Conservation (phyloP, 352 stramenopile species). For the Phytophthora pluvialis region DNA sequence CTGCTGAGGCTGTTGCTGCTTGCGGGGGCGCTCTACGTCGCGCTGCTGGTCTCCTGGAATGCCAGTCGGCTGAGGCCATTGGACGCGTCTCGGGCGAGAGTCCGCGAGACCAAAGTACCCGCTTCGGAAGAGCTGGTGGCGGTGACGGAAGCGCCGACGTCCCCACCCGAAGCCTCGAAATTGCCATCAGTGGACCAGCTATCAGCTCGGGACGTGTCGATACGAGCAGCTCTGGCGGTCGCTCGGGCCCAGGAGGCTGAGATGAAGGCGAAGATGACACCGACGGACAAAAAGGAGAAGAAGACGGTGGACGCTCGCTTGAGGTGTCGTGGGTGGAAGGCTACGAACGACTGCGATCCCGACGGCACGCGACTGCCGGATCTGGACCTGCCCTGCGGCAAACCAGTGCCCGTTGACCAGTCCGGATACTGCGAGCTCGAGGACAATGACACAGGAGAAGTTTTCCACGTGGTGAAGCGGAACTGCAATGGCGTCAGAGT, state of each 20-base stretch:
- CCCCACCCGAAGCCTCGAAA: background rate
- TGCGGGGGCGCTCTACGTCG: slow-evolving; percentile 11
- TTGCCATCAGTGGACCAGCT: background rate
- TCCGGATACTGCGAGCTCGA: slow-evolving; percentile 57
- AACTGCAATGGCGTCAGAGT: slow-evolving; percentile 54
- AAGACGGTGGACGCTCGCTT: slow-evolving; percentile 26
- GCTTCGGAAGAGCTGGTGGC: background rate
- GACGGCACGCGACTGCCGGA: slow-evolving; percentile 19
- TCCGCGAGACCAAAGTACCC: background rate
- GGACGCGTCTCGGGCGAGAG: background rate
- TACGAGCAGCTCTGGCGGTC: slow-evolving; percentile 24
- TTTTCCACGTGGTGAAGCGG: slow-evolving; percentile 45
- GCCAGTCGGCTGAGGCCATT: slow-evolving; percentile 7
- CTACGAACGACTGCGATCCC: slow-evolving; percentile 30
- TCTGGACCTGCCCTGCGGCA: slow-evolving; percentile 25
- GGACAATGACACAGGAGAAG: slow-evolving; percentile 38
- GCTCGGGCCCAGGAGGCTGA: slow-evolving; percentile 24
- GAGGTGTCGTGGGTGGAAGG: slow-evolving; percentile 35
- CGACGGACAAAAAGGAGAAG: slow-evolving; percentile 24
- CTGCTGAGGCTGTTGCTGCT: slow-evolving; percentile 20
- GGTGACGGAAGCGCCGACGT: background rate
- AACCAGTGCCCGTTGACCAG: slow-evolving; percentile 28
- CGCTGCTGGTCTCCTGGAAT: slow-evolving; percentile 28
- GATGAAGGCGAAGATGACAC: slow-evolving; percentile 14
- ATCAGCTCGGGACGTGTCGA: slow-evolving; percentile 22